Base-by-base conservation (phyloP, 2,329 filamentous ascomycete genomes). In the Talaromyces pinophilus region DNA sequence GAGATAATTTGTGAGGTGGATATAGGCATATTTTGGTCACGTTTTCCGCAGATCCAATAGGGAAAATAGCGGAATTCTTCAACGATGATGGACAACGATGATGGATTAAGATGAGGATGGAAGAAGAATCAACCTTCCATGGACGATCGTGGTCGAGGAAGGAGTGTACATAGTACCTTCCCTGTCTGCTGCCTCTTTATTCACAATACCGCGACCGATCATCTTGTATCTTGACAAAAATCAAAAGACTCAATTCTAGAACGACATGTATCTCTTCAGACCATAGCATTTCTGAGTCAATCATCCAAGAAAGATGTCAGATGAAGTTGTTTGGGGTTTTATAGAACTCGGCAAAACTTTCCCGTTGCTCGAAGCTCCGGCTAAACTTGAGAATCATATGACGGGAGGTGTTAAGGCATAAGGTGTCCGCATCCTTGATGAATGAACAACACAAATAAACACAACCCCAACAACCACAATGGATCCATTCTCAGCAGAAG, bases 401-500 rank as follows among this genome's bases (percentile, higher is more conserved):
- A 44, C 44, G 44, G 59, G 42, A 38, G 30, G 15, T 19, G 44
- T 48, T 19, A 59, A 28, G 3, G 57, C 57, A 28, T 60, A 22
- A 46, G 57, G 57, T 60, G 57, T 46, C 57, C 54, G 54, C 33
- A 55, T 38, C 46, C 11, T 35, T 15, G 25, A 44, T 54, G 28
- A 28, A 50, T 17, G 28, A 64, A 54, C 62, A 44, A 48, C 54
- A 63, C 38, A 55, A 46, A 55, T 54, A 63, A 48, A 46, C 54
- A 64, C 28, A 44, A 64, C 6, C 28, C 10, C 25, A 48, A 64
- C 62, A 64, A 10, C 30, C 52, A 42, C 59, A 65, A 87, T 87
- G 84, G 87, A 89, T 78, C 87, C 87, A 57, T 89, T 88, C 75
- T 87, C 86, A 67, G 81, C 85, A 70, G 87, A 89, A 79, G 86